phyloP scores from a whole-genome alignment of 805 yeast species.

The Lipomyces lipofer region DNA sequence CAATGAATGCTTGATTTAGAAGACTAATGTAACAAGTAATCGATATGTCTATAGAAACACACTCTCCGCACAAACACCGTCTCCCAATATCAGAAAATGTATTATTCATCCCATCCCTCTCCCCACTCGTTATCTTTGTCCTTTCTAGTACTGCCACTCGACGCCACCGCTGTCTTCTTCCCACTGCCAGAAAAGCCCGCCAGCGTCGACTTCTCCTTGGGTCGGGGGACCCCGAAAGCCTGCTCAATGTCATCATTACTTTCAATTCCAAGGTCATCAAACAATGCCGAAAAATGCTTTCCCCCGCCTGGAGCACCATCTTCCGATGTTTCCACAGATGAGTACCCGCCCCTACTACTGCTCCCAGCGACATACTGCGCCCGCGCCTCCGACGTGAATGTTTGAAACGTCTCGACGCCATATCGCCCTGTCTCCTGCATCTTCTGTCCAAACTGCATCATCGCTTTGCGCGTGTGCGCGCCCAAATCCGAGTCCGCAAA shows the following conservation, averaged over 20 bases:
- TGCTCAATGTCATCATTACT: conserved; percentile 48
- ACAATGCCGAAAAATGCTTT: conserved; percentile 46
- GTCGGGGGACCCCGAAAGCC: conserved; percentile 67
- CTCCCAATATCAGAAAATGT: background rate
- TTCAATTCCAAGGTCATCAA: conserved; percentile 55
- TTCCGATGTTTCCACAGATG: conserved; percentile 7
- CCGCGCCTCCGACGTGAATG: conserved; percentile 49
- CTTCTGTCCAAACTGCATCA: conserved; percentile 93
- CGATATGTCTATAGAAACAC: too few species aligned
- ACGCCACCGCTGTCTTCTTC: conserved; percentile 10
- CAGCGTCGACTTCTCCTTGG: conserved; percentile 58
- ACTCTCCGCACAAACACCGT: background rate
- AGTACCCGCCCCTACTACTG: conserved; percentile 2
- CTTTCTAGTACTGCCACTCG: conserved; percentile 4
- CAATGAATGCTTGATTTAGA: too few species aligned
- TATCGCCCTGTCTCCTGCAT: conserved; percentile 83
- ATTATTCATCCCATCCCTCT: conserved; percentile 25
- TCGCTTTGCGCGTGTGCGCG: conserved; percentile 83
- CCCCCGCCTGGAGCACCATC: conserved; percentile 38
- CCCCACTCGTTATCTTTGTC: conserved; percentile 24
- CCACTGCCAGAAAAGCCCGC: conserved; percentile 43
- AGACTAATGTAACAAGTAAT: too few species aligned
- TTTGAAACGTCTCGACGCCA: conserved; percentile 66
- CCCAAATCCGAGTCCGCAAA: conserved; percentile 78
- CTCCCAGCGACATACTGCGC: conserved; percentile 3